Percentiles rank a stretch among this genome's conserved stretches.
phyloP scores from a whole-genome alignment of 176 grass and related monocot species.

The Miscanthus lutarioriparius region DNA sequence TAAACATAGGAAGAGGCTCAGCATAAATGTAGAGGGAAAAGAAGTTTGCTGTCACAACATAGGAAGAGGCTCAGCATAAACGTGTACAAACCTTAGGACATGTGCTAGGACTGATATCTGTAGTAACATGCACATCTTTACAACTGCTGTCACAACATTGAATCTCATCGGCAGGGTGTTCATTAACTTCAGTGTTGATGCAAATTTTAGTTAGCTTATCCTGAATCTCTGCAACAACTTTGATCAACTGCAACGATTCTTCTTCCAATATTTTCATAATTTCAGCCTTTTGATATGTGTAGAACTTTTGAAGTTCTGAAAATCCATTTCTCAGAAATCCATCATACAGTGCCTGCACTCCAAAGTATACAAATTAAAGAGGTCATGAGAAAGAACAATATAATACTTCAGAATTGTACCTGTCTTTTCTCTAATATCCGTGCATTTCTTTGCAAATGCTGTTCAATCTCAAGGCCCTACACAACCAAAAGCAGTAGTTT shows the following conservation, averaged over 20 bases:
- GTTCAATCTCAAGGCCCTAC: slow-evolving; percentile 89
- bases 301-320: slow-evolving; percentile 48
- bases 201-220: slow-evolving; percentile 57
- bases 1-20: slow-evolving; percentile 28
- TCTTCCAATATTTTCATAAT: slow-evolving; percentile 77
- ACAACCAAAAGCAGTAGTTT: slow-evolving; percentile 31
- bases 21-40: slow-evolving; percentile 20
- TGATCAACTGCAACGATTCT: slow-evolving; percentile 59
- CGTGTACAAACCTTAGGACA: slow-evolving; percentile 51
- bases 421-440: slow-evolving; percentile 71
- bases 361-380: slow-evolving; percentile 30
- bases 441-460: slow-evolving; percentile 76
- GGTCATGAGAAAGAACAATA: neutral
- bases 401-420: slow-evolving; percentile 45
- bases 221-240: slow-evolving; percentile 55
- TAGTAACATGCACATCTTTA: slow-evolving; percentile 83
- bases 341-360: slow-evolving; percentile 61
- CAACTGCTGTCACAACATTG: slow-evolving; percentile 60
- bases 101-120: slow-evolving; percentile 37
- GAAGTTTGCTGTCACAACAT: slow-evolving; percentile 5
- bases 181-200: slow-evolving; percentile 34
- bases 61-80: slow-evolving; percentile 26
- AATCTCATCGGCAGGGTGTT: slow-evolving; percentile 30
- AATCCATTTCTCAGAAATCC: slow-evolving; percentile 57
- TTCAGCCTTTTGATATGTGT: slow-evolving; percentile 52